These are phyloP conservation scores for Coemansia sp. DNA, from an alignment of 192 early-diverging fungal genomes.

Conservation along the genomic window DNA sequence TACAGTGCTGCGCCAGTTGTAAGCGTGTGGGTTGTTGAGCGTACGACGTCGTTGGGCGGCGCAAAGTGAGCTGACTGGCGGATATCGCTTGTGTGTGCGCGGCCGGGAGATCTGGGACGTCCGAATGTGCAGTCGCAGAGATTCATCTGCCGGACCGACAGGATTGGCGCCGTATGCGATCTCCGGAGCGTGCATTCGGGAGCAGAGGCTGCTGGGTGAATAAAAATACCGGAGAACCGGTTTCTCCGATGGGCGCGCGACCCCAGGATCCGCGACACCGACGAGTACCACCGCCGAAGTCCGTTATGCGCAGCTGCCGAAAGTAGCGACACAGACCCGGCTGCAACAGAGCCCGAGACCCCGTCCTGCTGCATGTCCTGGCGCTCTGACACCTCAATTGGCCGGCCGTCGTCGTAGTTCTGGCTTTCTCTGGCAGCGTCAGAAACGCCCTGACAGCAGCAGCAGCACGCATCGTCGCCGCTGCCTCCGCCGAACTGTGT, in stretches of 20 bases:
- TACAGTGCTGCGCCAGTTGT: background rate
- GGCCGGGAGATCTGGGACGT: background rate
- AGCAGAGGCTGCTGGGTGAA: background rate
- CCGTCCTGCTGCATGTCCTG: background rate
- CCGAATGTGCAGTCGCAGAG: constrained; percentile 29
- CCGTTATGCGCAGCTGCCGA: background rate
- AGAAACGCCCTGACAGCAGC: background rate
- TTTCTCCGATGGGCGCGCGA: background rate
- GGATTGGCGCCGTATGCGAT: constrained; percentile 37
- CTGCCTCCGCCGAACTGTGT: constrained; percentile 21
- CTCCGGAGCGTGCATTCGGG: constrained; percentile 10
- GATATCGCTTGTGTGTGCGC: background rate
- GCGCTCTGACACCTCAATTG: background rate
- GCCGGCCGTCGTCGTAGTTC: background rate
- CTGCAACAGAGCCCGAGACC: background rate
- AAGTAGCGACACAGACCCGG: background rate
- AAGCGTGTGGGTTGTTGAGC: background rate
- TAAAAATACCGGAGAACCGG: too few relatives aligned
- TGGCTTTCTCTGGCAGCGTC: background rate
- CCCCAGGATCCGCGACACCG: constrained; percentile 7
- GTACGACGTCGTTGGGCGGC: background rate
- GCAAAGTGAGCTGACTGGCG: background rate
- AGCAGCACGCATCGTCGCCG: background rate
- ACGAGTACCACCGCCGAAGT: constrained; percentile 34
- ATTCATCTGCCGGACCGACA: constrained; percentile 16